Base-by-base conservation (phyloP, 2,329 filamentous ascomycete genomes). In the Botrytis medusae region DNA sequence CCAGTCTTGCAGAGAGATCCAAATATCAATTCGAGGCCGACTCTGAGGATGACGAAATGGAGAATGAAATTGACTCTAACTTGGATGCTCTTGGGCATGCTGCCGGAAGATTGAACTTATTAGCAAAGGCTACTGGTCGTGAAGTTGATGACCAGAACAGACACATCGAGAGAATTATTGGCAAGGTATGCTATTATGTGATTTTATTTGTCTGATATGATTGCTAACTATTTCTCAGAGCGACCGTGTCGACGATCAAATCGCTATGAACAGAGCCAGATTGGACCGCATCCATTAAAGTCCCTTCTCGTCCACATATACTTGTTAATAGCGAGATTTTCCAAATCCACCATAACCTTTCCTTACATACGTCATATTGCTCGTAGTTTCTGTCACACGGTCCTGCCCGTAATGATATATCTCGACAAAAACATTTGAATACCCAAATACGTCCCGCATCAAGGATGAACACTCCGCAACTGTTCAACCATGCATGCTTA, bases 191-290 rank as follows among this genome's bases (percentile, higher is more conserved):
- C 78, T 74, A 72, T 62, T 34, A n/a, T 40, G 10, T 48, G 6
- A n/a, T 51, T 32, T 29, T 62, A 63, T 76, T 54, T 25, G 42
- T 75, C 40, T 34, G 32, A 63, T 18, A 22, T 20, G 16, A 63
- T 25, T 62, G 60, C 82, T 85, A 80, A 84, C 74, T 46, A 60
- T 62, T 18, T 63, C 71, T 71, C 81, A 93, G 93, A 95, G 91
- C 83, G 94, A 97, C 81, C 88, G 86, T 78, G 93, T 97, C 77
- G 92, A 94, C 82, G 92, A 95, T 77, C 89, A 92, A 80, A 93
- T 95, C 79, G 89, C 90, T 74, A 90, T 93, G 87, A 95, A 95
- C 85, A 87, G 92, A 76, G 89, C 91, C 44, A 79, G 79, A 73
- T 75, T 81, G 73, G 80, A 81, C 68, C 79, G 80, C 18, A 81